Evolutionary conservation across 1,284 basidiomycete genomes (phyloP), one percentile per base, ranked within the genome.

Genomic region (Farysia itapuensis): DNA sequence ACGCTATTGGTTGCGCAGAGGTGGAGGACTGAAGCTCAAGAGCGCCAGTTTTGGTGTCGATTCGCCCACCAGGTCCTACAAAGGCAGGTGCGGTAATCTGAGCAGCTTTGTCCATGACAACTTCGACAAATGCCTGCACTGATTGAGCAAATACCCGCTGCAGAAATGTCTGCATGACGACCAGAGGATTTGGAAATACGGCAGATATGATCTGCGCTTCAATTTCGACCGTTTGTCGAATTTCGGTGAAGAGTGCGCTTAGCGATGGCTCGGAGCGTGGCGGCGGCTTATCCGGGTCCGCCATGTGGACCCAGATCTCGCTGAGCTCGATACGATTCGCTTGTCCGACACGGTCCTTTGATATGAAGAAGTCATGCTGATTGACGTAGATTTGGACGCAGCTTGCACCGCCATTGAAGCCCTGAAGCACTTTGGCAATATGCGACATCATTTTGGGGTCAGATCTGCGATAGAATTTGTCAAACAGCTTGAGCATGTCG

Each of bases 361-460:
- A 67, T 48, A 76, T 76, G 64, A 76, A 76, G 24, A 74, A 76
- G 77, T 98, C 95, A 74, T 98, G 95, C 78, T 98, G 95, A 71
- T 98, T 99, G 56, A 99, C 95, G 74, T 98, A 99, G 22, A 98
- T 90, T 78, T 97, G 93, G 5, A 98, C 89, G 74, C 94, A 98
- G 4, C 90, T 93, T 28, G 87, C 83, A 9, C 95, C 95, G 4
- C 95, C 95, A 68, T 99, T 99, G 81, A 99, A 99, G 74, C 96
- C 94, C 33, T 96, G 84, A 4, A 99, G 80, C 2, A 92, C 95
- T 79, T 93, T 89, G 2, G 95, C 94, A 72, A 94, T 97, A 75
- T 98, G 95, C 79, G 91, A 90, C 95, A 99, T 99, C 87, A 95
- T 90, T 78, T 93, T 93, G 0, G 95, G 95, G 74, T 99, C 95